Evolutionary conservation across 2,329 filamentous ascomycete species (phyloP), one percentile per base, ranked within the genome.

Genomic region (Orbilia ellipsospora): DNA sequence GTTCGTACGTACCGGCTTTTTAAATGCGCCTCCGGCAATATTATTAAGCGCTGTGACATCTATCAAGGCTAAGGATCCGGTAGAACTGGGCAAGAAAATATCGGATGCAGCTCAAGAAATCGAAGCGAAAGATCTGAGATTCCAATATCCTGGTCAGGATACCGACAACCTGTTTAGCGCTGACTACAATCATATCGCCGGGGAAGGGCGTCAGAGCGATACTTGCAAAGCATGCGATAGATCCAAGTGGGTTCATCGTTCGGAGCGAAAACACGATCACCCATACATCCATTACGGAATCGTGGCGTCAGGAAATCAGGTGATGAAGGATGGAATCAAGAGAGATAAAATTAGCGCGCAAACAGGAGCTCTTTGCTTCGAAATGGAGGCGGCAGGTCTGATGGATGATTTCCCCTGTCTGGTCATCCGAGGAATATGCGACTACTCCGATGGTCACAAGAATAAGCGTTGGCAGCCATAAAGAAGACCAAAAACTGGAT

Each of bases 381-480:
- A n/a, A n/a, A n/a, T n/a, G n/a, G n/a, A n/a, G n/a, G n/a, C n/a
- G n/a, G n/a, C n/a, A n/a, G n/a, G n/a, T n/a, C n/a, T n/a, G n/a
- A 15, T 42, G 15, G 7, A 42, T 42, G 40, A 7, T 15, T 42
- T 15, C 15, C 40, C 7, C 40, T 7, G 15, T 42, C 40, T 42
- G 40, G 7, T 15, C 7, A 7, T 7, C 40, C 40, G 40, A 15
- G 7, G 7, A 15, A 7, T 42, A 7, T 42, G 15, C 15, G 40
- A 7, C 7, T 42, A 15, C 7, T 7, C 7, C 40, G 40, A 42
- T 7, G 15, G 40, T 15, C 40, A 77, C 4, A 28, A 1, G 51
- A 48, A 15, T 78, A 73, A 26, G 18, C 73, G n/a, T 31, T 48
- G 16, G 16, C 51, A 68, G 23, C 54, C 62, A 13, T 63, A 62